phyloP scores from a whole-genome alignment of 2,329 filamentous ascomycete species.

The Epichloe uncinata region DNA sequence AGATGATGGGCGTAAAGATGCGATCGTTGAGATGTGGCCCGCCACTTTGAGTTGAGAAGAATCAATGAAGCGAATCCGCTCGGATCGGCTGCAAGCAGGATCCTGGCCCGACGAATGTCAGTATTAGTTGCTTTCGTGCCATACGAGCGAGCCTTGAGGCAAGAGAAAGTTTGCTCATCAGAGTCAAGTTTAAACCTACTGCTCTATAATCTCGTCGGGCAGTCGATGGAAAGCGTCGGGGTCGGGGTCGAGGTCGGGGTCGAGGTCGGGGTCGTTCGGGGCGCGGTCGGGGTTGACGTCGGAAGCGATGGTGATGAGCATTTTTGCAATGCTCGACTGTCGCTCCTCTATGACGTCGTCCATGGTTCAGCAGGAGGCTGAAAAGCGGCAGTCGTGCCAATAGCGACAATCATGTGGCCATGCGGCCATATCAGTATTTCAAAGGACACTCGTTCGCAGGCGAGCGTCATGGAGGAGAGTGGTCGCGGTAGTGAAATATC shows the following conservation, averaged over 20 bases:
- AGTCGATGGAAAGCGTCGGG: slow-evolving; percentile 36
- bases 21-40: slow-evolving; percentile 47
- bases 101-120: slow-evolving; percentile 28
- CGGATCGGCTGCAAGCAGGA: slow-evolving; percentile 45
- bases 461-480: background rate
- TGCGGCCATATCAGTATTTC: background rate
- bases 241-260: no score
- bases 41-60: slow-evolving; percentile 53
- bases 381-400: background rate
- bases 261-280: slow-evolving; percentile 7
- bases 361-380: slow-evolving; percentile 15
- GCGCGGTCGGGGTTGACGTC: slow-evolving; percentile 16
- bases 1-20: slow-evolving; percentile 52
- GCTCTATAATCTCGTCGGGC: slow-evolving; percentile 56
- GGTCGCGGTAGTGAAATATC: background rate
- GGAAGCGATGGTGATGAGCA: slow-evolving; percentile 14
- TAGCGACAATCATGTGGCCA: slow-evolving; percentile 1
- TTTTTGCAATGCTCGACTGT: slow-evolving; percentile 23
- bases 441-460: background rate
- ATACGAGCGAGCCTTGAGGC: background rate
- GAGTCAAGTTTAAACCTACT: slow-evolving; percentile 32
- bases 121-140: background rate
- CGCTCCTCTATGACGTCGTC: slow-evolving; percentile 16
- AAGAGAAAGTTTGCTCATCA: background rate
- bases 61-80: slow-evolving; percentile 54